A percentile compares a stretch with the other conserved stretches of the same genome.
phyloP scores from a whole-genome alignment of 805 yeast genomes.

The Ogataea polymorpha region DNA sequence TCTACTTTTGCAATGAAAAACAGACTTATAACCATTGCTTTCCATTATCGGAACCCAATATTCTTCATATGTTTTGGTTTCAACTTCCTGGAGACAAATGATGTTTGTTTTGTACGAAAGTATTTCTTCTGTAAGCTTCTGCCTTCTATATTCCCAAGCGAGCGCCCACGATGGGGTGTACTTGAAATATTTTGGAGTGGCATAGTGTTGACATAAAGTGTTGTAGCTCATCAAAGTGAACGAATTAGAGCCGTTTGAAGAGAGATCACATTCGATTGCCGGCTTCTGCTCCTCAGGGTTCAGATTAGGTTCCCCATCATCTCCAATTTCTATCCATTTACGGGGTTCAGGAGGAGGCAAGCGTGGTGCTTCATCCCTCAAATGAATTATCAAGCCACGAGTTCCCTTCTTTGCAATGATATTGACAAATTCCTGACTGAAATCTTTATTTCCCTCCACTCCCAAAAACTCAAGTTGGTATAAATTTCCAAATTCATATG shows the following conservation, averaged over 20 bases:
- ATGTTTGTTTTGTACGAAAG: conserved; percentile 65
- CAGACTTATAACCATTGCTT: conserved; percentile 73
- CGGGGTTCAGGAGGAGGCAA: conserved; percentile 67
- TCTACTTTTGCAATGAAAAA: conserved; percentile 84
- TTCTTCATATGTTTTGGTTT: conserved; percentile 79
- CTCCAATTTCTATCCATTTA: conserved; percentile 76
- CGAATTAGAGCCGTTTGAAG: conserved; percentile 34
- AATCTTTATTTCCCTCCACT: conserved; percentile 81
- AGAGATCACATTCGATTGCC: conserved; percentile 25
- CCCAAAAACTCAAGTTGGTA: conserved; percentile 86
- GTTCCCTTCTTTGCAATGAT: conserved; percentile 81
- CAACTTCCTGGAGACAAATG: conserved; percentile 93
- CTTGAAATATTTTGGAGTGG: conserved; percentile 86
- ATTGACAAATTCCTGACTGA: conserved; percentile 61
- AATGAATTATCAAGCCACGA: conserved; percentile 70
- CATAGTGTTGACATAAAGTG: conserved; percentile 93
- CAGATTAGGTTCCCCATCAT: conserved; percentile 61
- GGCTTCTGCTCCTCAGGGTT: conserved; percentile 25
- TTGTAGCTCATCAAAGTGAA: conserved; percentile 87
- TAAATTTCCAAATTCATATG: conserved; percentile 81
- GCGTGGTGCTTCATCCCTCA: conserved; percentile 80
- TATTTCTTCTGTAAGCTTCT: conserved; percentile 71
- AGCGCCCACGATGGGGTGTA: conserved; percentile 98
- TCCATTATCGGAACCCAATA: conserved; percentile 77
- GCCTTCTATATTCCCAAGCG: conserved; percentile 86